Percentiles rank a stretch among this genome's conserved stretches.
phyloP scores from a whole-genome alignment of 2,329 filamentous ascomycete species.

The Fusarium anthophilum region DNA sequence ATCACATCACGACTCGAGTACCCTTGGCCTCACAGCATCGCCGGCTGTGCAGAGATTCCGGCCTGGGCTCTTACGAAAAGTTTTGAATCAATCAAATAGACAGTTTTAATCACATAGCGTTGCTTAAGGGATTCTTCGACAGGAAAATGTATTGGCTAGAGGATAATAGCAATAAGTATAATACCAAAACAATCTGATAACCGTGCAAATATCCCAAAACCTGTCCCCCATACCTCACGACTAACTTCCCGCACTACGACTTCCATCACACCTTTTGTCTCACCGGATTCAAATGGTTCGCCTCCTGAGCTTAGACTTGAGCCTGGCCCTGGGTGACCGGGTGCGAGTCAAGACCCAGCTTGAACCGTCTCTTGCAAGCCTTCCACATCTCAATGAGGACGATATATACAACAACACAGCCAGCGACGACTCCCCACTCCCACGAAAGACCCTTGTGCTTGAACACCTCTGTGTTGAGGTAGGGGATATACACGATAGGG shows the following conservation, averaged over 20 bases:
- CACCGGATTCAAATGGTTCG: neutral
- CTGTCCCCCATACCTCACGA: slow-evolving; percentile 36
- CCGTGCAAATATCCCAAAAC: slow-evolving; percentile 43
- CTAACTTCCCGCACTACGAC: neutral
- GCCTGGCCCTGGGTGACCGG: slow-evolving; percentile 25
- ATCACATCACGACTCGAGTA: slow-evolving; percentile 16
- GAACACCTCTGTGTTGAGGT: slow-evolving; percentile 72
- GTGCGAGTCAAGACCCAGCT: slow-evolving; percentile 46
- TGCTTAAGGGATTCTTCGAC: slow-evolving; percentile 29
- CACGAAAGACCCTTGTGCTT: slow-evolving; percentile 74
- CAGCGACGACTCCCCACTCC: slow-evolving; percentile 77
- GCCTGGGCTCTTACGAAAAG: slow-evolving; percentile 24
- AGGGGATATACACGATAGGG: slow-evolving; percentile 73
- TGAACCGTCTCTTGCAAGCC: slow-evolving; percentile 66
- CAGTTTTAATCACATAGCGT: slow-evolving; percentile 35
- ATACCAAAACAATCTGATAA: slow-evolving; percentile 42
- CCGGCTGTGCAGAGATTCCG: slow-evolving; percentile 12
- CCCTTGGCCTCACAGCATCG: slow-evolving; percentile 7
- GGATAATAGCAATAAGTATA: slow-evolving; percentile 44
- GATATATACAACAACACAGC: slow-evolving; percentile 68
- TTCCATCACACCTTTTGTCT: neutral
- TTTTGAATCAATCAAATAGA: slow-evolving; percentile 26
- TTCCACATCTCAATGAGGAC: slow-evolving; percentile 75
- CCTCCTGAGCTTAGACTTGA: slow-evolving; percentile 26
- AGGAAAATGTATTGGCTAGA: slow-evolving; percentile 44